A percentile compares a stretch with the other conserved stretches of the same genome.
Evolutionary conservation across 352 stramenopile species (phyloP).

Genomic region (Pythium apleroticum): DNA sequence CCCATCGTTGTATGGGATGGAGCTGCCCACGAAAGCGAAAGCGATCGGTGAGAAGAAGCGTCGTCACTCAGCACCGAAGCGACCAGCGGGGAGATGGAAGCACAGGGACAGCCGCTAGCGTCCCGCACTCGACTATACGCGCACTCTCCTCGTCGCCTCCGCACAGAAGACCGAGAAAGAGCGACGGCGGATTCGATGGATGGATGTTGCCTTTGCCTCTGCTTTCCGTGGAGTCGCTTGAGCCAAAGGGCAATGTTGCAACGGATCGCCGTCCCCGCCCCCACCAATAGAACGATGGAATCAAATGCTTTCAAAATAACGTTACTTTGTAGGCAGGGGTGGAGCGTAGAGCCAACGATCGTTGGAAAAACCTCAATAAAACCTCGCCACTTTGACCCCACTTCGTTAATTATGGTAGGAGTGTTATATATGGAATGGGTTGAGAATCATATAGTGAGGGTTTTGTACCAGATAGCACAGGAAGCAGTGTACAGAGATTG

Average conservation of each 20-base stretch:
- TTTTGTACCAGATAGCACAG: not conserved
- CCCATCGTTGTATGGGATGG: conserved; percentile 33
- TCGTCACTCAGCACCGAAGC: not conserved
- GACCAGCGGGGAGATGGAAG: not conserved
- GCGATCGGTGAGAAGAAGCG: conserved; percentile 1
- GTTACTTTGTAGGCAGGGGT: not conserved
- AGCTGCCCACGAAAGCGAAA: not conserved
- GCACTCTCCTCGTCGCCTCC: not conserved
- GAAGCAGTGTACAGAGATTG: not conserved
- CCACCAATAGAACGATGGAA: conserved; percentile 22
- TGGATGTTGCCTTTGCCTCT: not conserved
- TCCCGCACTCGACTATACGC: not conserved
- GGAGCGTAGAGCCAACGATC: conserved; percentile 2
- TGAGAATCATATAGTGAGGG: not conserved
- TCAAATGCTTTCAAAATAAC: conserved; percentile 15
- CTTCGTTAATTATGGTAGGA: not conserved
- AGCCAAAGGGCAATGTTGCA: conserved; percentile 8
- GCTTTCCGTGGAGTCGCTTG: conserved; percentile 1
- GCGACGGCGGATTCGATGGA: not conserved
- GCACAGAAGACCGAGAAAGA: conserved; percentile 1
- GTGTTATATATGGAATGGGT: not conserved
- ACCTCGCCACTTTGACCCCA: not conserved
- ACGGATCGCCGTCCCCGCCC: conserved; percentile 16
- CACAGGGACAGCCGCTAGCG: not conserved
- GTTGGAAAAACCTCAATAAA: conserved; percentile 14